phyloP scores from a whole-genome alignment of 148 eudicot species.

The Rhododendron mucronatum region DNA sequence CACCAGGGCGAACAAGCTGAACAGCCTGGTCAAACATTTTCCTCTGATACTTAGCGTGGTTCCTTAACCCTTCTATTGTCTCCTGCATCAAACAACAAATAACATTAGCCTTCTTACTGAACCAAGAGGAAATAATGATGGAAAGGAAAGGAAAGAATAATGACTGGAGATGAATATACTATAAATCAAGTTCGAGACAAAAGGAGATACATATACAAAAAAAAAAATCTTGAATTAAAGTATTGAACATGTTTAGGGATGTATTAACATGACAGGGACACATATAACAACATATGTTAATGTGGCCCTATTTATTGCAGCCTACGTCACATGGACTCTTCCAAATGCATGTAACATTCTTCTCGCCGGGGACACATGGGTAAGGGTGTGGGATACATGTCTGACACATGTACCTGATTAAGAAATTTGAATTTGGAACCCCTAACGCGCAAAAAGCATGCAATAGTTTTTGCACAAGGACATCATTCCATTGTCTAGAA shows the following conservation, averaged over 20 bases:
- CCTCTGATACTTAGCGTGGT: slow-evolving; percentile 69
- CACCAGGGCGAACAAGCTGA: slow-evolving; percentile 91
- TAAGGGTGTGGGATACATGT: neutral
- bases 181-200: neutral
- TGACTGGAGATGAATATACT: neutral
- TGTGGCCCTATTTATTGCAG: neutral
- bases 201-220: neutral
- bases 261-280: neutral
- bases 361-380: neutral
- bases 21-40: slow-evolving; percentile 96
- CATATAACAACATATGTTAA: neutral
- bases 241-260: neutral
- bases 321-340: neutral
- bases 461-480: neutral
- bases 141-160: neutral
- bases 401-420: neutral
- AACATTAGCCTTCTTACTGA: neutral
- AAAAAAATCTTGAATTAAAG: neutral
- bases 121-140: neutral
- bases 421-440: neutral
- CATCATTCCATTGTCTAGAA: neutral
- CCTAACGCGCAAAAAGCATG: neutral
- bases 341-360: neutral
- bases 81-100: slow-evolving; percentile 36
- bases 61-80: slow-evolving; percentile 62